A percentile compares a stretch with the other conserved stretches of the same genome.
Evolutionary conservation across 345 rosid species (phyloP).

Genomic region (Hypericum perforatum): DNA sequence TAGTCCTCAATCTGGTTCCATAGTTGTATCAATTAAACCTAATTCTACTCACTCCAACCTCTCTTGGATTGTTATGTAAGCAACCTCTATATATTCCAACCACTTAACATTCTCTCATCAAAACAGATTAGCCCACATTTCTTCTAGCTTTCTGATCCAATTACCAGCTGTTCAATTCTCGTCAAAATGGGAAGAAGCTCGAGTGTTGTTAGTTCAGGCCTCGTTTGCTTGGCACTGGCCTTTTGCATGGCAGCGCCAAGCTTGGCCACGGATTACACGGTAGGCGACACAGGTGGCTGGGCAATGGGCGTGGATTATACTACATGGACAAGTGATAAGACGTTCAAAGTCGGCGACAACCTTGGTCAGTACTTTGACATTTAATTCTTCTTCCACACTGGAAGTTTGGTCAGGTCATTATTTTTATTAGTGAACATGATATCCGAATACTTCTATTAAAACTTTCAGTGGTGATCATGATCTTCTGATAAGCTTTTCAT

Average conservation of each 20-base stretch:
- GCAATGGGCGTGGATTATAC: slow-evolving; percentile 35
- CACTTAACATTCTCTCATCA: not conserved
- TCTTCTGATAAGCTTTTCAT: too few relatives aligned
- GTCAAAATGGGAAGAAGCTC: slow-evolving; percentile 27
- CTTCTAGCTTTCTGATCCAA: slow-evolving; percentile 1
- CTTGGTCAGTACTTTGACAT: slow-evolving; percentile 5
- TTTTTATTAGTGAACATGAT: too few relatives aligned
- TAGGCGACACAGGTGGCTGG: slow-evolving; percentile 64
- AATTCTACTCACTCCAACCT: slow-evolving; percentile 28
- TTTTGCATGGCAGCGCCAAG: slow-evolving; percentile 33
- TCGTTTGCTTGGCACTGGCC: slow-evolving; percentile 19
- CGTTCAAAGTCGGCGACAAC: slow-evolving; percentile 3
- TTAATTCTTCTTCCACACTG: too few relatives aligned
- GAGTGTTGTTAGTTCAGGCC: slow-evolving; percentile 3
- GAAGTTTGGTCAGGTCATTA: too few relatives aligned
- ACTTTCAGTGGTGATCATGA: too few relatives aligned
- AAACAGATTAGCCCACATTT: not conserved
- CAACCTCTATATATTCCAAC: slow-evolving; percentile 6
- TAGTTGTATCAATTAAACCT: slow-evolving; percentile 22
- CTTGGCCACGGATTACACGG: slow-evolving; percentile 53
- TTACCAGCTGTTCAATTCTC: not conserved
- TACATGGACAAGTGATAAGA: not conserved
- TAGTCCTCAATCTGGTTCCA: not conserved
- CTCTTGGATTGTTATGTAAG: slow-evolving; percentile 22
- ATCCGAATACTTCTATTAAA: too few relatives aligned